Evolutionary conservation across 1,284 basidiomycete species (phyloP), one percentile per base, ranked within the genome.

Genomic region (Sporisorium exsertum): DNA sequence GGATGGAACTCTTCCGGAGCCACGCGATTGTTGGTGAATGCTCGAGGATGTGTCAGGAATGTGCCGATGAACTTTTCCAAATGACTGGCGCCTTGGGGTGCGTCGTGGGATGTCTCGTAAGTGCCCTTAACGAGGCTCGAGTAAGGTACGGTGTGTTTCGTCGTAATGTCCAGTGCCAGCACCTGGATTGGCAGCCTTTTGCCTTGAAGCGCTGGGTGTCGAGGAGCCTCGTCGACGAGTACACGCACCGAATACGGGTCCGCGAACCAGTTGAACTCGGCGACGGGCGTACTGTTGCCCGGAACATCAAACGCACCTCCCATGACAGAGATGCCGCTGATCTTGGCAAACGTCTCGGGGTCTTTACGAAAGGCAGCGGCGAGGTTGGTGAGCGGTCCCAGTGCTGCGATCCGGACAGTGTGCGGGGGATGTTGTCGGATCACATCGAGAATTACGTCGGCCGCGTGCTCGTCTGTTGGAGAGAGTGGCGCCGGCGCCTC

Each of bases 271-370:
- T 97, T 97, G 89, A 89, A 97, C 90, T 94, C 81, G 12, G 72
- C 67, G 12, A 58, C 58, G 2, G 82, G 77, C 16, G 89, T 91
- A 0, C 92, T 93, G 83, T 98, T 98, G 3, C 95, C 95, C 0
- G 95, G 94, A 20, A 93, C 93, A 77, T 97, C 94, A 32, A 98
- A 86, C 1, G 93, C 91, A n/a, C 95, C 95, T n/a, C 95, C 96
- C 95, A 98, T 98, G 84, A 91, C 91, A 20, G 95, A 87, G 27
- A 98, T 88, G 15, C 91, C 89, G 35, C 89, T 90, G 2, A 91
- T 83, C 29, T 88, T 87, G 18, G 91, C 85, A 62, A 89, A 88
- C 1, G 89, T 87, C 33, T 87, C 85, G 1, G 89, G 88, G 78
- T 93, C 89, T 54, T 88, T 84, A 12, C 88, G 88, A 84, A 92